Evolutionary conservation across 345 rosid species (phyloP).

Genomic region (thale cress (Arabidopsis thaliana)): DNA sequence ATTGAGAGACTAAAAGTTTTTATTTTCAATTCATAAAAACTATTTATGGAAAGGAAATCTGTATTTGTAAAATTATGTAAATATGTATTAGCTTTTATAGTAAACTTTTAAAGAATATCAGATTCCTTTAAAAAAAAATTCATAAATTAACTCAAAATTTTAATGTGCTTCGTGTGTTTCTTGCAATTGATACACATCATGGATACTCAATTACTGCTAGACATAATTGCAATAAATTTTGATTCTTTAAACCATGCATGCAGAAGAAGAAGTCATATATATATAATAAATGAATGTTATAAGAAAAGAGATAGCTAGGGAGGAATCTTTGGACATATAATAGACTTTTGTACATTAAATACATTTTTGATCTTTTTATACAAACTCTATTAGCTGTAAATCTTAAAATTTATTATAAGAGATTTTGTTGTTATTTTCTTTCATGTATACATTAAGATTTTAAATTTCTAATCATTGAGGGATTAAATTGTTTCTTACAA

Average conservation of each 20-base stretch:
- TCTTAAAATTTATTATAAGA: too few relatives aligned
- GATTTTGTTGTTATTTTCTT: too few relatives aligned
- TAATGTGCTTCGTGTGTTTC: not conserved
- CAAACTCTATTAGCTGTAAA: too few relatives aligned
- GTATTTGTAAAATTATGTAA: not conserved
- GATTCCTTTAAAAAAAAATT: not conserved
- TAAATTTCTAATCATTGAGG: too few relatives aligned
- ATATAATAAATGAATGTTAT: too few relatives aligned
- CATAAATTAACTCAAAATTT: not conserved
- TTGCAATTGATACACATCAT: slow-evolving; percentile 4
- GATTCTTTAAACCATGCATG: not conserved
- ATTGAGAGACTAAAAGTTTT: not conserved
- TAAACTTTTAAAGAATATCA: not conserved
- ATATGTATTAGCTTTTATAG: not conserved
- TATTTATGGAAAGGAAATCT: not conserved
- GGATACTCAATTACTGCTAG: not conserved
- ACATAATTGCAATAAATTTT: not conserved
- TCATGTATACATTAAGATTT: too few relatives aligned
- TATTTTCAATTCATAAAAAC: not conserved
- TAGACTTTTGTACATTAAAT: too few relatives aligned
- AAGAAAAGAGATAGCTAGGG: not conserved
- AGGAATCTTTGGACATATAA: not conserved
- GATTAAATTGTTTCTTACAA: too few relatives aligned
- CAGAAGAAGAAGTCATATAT: not conserved
- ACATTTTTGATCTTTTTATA: too few relatives aligned